phyloP scores from a whole-genome alignment of 768 basidiomycete genomes.

The Boletus subcaerulescens region DNA sequence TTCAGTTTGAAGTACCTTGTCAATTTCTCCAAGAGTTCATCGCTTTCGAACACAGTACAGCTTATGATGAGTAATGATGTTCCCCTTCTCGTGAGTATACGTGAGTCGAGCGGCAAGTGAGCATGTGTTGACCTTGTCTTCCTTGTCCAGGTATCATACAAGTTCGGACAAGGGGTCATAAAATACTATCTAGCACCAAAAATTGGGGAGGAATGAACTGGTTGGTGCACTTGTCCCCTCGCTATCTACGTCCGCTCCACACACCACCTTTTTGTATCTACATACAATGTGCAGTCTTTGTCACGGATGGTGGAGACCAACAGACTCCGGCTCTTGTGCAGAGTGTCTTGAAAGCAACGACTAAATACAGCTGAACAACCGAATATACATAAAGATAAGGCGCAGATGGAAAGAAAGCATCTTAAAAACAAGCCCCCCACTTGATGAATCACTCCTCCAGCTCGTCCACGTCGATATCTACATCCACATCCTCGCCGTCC shows the following conservation, averaged over 20 bases:
- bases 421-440: background rate
- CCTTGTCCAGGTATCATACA: conserved; percentile 69
- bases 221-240: background rate
- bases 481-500: conserved; percentile 10
- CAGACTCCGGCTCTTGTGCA: background rate
- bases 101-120: background rate
- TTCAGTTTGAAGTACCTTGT: conserved; percentile 97
- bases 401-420: conserved; percentile 15
- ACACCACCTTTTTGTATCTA: conserved; percentile 15
- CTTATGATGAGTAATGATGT: conserved; percentile 93
- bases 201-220: conserved; percentile 74
- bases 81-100: conserved; percentile 67
- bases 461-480: conserved; percentile 12
- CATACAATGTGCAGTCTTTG: background rate
- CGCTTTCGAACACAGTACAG: conserved; percentile 68
- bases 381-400: conserved; percentile 4
- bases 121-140: background rate
- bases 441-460: conserved; percentile 7
- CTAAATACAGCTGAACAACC: conserved; percentile 15
- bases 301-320: background rate
- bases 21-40: conserved; percentile 90
- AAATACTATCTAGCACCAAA: conserved; percentile 97
- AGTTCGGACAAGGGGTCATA: conserved; percentile 85
- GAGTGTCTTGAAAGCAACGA: conserved; percentile 6
- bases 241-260: conserved; percentile 9